Evolutionary conservation across 352 stramenopile species (phyloP), one percentile per base, ranked within the genome.

Genomic region (Pythium aquatile): DNA sequence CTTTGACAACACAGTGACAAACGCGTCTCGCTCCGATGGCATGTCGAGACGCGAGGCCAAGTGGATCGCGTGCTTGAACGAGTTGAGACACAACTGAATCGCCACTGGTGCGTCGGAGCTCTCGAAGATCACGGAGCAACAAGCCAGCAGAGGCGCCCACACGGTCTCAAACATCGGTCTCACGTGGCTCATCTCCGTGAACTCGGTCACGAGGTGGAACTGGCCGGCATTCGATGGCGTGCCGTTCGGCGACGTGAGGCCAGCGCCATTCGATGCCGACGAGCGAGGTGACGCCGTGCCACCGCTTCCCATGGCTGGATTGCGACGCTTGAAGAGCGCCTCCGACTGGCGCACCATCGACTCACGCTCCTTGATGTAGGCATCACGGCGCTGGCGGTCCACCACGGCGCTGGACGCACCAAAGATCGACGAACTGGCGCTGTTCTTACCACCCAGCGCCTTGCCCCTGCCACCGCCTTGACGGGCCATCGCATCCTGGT

Each of bases 131-230:
- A 99, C 95, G 2, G 95, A 99, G 57, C 99, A 97, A 46, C 90
- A 96, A 46, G 96, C 97, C 51, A 99, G 83, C 30, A 99, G 76
- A 44, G 97, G 96, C 30, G 97, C 97, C 97, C 98, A 99, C 0
- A 98, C 93, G 0, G 98, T 98, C 77, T 99, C 96, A 70, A 99
- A 99, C 98, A 99, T 99, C 5, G 97, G 96, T 29, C 86, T 81
- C 13, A 97, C 85, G 58, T 94, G 82, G 28, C 78, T 88, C 42
- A 80, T 90, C 59, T 93, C 86, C 5, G 75, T 81, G 28, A 76
- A 77, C 29, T 87, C 81, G 0, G 80, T 88, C 13, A 93, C 80
- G 44, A 91, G 60, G 35, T 82, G 85, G 60, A 93, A 93, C 46
- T 79, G 78, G 9, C 55, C 46, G 20, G 20, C 24, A 24, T 24